Evolutionary conservation across 106 monocot species (phyloP).

Genomic region (Ottelia alismoides): DNA sequence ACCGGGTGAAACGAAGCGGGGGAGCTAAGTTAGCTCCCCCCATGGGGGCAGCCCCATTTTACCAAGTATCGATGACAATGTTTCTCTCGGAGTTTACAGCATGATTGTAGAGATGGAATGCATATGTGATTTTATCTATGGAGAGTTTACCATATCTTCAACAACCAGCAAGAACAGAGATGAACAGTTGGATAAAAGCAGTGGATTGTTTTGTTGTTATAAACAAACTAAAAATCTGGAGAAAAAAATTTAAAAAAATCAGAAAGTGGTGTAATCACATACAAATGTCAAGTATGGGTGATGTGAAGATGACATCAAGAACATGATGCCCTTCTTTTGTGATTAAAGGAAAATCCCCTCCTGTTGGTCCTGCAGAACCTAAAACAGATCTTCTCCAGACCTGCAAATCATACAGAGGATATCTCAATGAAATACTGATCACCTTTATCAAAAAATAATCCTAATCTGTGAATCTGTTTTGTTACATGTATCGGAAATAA

Average conservation of each 20-base stretch:
- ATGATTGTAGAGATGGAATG: conserved; percentile 33
- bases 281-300: conserved; percentile 57
- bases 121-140: conserved; percentile 38
- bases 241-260: background rate
- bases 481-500: too few relatives aligned
- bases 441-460: too few relatives aligned
- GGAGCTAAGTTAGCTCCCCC: too few relatives aligned
- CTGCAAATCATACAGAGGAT: conserved; percentile 12
- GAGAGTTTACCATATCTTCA: too few relatives aligned
- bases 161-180: background rate
- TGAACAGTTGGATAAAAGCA: background rate
- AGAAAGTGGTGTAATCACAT: background rate
- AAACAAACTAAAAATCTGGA: too few relatives aligned
- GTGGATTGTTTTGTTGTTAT: too few relatives aligned
- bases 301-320: conserved; percentile 71
- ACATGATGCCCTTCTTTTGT: conserved; percentile 54
- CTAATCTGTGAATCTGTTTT: too few relatives aligned
- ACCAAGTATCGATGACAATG: too few relatives aligned
- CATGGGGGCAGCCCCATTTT: too few relatives aligned
- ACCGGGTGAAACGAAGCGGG: too few relatives aligned
- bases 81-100: conserved; percentile 54
- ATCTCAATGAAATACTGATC: too few relatives aligned
- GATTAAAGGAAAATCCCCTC: conserved; percentile 50
- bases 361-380: conserved; percentile 46
- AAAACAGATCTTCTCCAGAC: conserved; percentile 64